These are phyloP conservation scores for Peterozyma toletana DNA, from an alignment of 805 yeast species.

Conservation along the genomic window DNA sequence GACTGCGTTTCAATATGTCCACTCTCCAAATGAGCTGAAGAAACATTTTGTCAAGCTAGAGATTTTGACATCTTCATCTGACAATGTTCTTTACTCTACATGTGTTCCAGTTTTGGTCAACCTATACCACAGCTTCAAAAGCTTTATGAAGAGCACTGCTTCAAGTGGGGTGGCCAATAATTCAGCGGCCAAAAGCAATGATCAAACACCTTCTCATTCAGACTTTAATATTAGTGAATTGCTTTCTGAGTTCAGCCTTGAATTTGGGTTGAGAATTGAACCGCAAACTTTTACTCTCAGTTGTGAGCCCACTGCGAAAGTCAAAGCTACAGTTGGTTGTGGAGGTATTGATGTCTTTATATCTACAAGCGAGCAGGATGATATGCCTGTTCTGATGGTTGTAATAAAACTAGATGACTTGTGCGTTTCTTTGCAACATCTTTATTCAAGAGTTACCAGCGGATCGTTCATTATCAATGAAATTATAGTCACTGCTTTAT, in stretches of 20 bases:
- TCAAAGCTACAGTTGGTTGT: constrained; percentile 75
- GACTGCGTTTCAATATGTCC: constrained; percentile 46
- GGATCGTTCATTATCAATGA: constrained; percentile 52
- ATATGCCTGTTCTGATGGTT: constrained; percentile 31
- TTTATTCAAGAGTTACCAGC: constrained; percentile 84
- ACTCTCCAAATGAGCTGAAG: constrained; percentile 23
- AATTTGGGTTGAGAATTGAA: constrained; percentile 56
- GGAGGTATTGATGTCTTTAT: constrained; percentile 58
- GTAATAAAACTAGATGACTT: constrained; percentile 46
- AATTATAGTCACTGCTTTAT: constrained; percentile 38
- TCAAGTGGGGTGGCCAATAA: not conserved
- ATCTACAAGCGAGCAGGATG: constrained; percentile 36
- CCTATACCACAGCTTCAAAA: constrained; percentile 40
- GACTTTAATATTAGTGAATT: constrained; percentile 33
- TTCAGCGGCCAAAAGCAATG: not conserved
- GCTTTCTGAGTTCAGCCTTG: constrained; percentile 51
- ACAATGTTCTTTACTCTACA: constrained; percentile 59
- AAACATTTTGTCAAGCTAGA: constrained; percentile 44
- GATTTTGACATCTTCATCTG: constrained; percentile 58
- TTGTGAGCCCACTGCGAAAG: constrained; percentile 92
- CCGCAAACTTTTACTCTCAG: constrained; percentile 72
- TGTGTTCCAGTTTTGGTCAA: constrained; percentile 77
- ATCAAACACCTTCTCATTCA: not conserved
- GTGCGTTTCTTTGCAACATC: constrained; percentile 75
- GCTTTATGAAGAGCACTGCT: constrained; percentile 31